Evolutionary conservation across 129 eudicot genomes (phyloP).

Genomic region (Centella asiatica): DNA sequence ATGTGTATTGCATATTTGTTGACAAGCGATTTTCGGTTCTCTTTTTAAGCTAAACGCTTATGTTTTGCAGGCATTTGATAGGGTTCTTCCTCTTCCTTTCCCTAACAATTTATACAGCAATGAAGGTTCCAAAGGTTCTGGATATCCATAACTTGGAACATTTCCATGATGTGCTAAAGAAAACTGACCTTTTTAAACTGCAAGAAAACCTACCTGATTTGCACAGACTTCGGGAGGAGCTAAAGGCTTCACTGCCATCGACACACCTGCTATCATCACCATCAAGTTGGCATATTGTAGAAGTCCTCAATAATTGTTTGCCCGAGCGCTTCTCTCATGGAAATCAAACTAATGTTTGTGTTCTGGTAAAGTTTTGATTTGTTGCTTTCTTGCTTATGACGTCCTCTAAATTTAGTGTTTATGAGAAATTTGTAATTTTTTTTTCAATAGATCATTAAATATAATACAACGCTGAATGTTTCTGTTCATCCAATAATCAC

Average conservation of each 20-base stretch:
- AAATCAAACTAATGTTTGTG: slow-evolving; percentile 66
- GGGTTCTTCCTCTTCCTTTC: slow-evolving; percentile 89
- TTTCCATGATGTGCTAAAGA: slow-evolving; percentile 58
- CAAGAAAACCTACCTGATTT: slow-evolving; percentile 65
- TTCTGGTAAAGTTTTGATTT: slow-evolving; percentile 45
- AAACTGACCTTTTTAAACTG: slow-evolving; percentile 57
- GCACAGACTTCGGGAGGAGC: slow-evolving; percentile 52
- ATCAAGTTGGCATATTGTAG: slow-evolving; percentile 60
- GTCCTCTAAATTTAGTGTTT: neutral
- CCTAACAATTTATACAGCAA: slow-evolving; percentile 79
- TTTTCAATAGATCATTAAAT: too few species aligned
- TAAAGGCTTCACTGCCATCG: slow-evolving; percentile 57
- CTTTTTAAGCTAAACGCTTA: slow-evolving; percentile 5
- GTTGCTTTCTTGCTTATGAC: neutral
- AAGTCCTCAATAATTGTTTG: slow-evolving; percentile 69
- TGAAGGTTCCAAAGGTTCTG: slow-evolving; percentile 63
- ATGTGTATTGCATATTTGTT: neutral
- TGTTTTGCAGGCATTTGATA: slow-evolving; percentile 79
- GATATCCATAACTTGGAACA: slow-evolving; percentile 52
- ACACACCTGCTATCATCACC: slow-evolving; percentile 37
- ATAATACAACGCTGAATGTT: too few species aligned
- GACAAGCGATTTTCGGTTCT: neutral
- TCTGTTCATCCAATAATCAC: neutral
- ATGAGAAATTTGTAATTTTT: neutral
- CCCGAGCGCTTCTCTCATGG: slow-evolving; percentile 60